A percentile compares a stretch with the other conserved stretches of the same genome.
Conservation (phyloP, 2,329 filamentous ascomycete genomes). For the Pseudogymnoascus sp. region DNA sequence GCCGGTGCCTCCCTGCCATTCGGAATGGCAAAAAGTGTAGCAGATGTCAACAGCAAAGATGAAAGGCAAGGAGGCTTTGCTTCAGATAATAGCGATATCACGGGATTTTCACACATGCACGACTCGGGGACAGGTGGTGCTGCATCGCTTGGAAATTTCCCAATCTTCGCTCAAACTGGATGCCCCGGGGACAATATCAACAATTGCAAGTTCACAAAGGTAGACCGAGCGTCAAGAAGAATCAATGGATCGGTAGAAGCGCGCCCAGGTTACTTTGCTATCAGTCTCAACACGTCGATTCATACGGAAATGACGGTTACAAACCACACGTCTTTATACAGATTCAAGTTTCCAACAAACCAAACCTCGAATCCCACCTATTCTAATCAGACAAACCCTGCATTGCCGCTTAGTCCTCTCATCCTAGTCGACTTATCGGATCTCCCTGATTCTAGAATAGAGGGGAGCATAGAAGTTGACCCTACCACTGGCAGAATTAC, state of each 20-base stretch:
- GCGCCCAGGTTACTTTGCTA: conserved; percentile 58
- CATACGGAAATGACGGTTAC: conserved; percentile 60
- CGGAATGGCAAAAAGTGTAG: conserved; percentile 43
- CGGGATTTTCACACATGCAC: conserved; percentile 32
- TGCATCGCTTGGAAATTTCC: conserved; percentile 66
- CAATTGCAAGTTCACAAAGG: conserved; percentile 52
- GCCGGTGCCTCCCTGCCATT: conserved; percentile 49
- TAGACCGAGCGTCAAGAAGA: conserved; percentile 34
- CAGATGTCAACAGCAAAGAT: conserved; percentile 41
- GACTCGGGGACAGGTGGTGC: conserved; percentile 40
- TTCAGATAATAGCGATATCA: conserved; percentile 35
- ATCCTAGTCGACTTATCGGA: conserved; percentile 61
- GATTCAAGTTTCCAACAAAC: conserved; percentile 50
- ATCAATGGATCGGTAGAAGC: conserved; percentile 46
- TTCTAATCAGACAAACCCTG: conserved; percentile 14
- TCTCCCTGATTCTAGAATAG: conserved; percentile 52
- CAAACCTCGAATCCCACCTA: conserved; percentile 26
- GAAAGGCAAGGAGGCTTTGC: conserved; percentile 53
- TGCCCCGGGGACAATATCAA: conserved; percentile 57
- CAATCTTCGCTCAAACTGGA: conserved; percentile 58
- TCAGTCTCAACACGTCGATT: conserved; percentile 51
- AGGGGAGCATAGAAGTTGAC: conserved; percentile 50
- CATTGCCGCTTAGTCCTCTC: conserved; percentile 42
- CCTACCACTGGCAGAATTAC: conserved; percentile 51
- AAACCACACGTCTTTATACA: conserved; percentile 59